Conservation (phyloP, 257 asterid species). For the Orobanche coerulescens region DNA sequence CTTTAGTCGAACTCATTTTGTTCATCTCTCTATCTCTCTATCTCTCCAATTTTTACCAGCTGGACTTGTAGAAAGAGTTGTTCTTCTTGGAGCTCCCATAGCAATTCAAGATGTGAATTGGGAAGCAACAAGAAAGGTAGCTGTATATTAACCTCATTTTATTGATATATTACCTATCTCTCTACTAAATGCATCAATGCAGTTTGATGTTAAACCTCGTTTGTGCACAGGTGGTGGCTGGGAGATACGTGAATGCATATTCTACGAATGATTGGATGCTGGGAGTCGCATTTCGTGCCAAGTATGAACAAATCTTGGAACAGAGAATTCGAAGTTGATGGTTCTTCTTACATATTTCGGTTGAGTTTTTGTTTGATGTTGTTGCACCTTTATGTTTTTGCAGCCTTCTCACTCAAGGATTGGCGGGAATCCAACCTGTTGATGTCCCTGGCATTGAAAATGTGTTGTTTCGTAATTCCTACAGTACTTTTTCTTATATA, state of each 20-base stretch:
- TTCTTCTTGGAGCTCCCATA: conserved; percentile 96
- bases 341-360: not conserved
- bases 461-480: conserved; percentile 27
- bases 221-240: conserved; percentile 64
- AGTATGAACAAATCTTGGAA: conserved; percentile 34
- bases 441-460: conserved; percentile 84
- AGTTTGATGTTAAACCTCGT: conserved; percentile 15
- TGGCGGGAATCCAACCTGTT: conserved; percentile 92
- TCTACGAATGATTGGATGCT: conserved; percentile 96
- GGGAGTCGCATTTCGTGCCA: conserved; percentile 92
- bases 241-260: conserved; percentile 80
- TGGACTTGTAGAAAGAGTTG: conserved; percentile 84
- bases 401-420: conserved; percentile 95
- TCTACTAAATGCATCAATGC: conserved; percentile 13
- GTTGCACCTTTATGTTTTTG: conserved; percentile 8
- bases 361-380: not conserved
- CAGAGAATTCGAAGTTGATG: not conserved
- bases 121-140: conserved; percentile 88
- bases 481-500: not conserved
- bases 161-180: not conserved
- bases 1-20: too few relatives aligned
- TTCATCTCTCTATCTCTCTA: too few relatives aligned
- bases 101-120: conserved; percentile 76
- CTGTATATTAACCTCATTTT: not conserved
- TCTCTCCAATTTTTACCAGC: conserved; percentile 37